Base-by-base conservation (phyloP, 2,329 filamentous ascomycete genomes). In the Parafenestella ontariensis region DNA sequence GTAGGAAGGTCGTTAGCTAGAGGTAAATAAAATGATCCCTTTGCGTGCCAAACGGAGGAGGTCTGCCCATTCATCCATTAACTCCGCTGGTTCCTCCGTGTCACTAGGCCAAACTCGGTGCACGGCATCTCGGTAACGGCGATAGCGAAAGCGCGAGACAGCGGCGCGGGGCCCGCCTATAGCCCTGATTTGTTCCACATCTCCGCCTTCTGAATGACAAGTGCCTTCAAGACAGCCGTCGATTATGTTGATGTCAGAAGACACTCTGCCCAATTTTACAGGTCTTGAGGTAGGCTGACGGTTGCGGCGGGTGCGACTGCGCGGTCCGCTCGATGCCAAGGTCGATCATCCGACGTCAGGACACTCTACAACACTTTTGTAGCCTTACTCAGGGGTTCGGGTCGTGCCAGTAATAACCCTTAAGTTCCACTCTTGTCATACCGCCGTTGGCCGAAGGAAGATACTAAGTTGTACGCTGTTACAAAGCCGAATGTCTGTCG, bases 101-200 rank as follows among this genome's bases (percentile, higher is more conserved):
- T 39, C 24, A 43, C 52, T 52, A 18, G 29, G 39, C 29, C 31
- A 17, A 11, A 44, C 28, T 42, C 24, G 50, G n/a, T 28, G 42
- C 44, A 46, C 34, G 31, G 49, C 37, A 24, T 39, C 46, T 65
- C 60, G 63, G 61, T 39, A 21, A 15, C 59, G 59, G 64, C 34
- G 26, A 37, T 55, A 46, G 31, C 45, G 17, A 56, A 58, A 50
- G 34, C 50, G 62, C 61, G 64, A 66, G 49, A 33, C 24, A 23
- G 37, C 52, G 49, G 49, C 28, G 18, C 37, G 37, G 21, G 37
- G 21, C 17, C 31, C 13, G 3, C 5, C 8, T 3, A 17, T 5
- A 15, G 5, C 24, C 31, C 15, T 13, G 28, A 13, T 13, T 34
- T 34, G 31, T 15, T 34, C 31, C 31, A 34, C 31, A 34, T n/a